These are phyloP conservation scores for Wallacemonas sp. DNA, from an alignment of 208 protist species.

Conservation along the genomic window DNA sequence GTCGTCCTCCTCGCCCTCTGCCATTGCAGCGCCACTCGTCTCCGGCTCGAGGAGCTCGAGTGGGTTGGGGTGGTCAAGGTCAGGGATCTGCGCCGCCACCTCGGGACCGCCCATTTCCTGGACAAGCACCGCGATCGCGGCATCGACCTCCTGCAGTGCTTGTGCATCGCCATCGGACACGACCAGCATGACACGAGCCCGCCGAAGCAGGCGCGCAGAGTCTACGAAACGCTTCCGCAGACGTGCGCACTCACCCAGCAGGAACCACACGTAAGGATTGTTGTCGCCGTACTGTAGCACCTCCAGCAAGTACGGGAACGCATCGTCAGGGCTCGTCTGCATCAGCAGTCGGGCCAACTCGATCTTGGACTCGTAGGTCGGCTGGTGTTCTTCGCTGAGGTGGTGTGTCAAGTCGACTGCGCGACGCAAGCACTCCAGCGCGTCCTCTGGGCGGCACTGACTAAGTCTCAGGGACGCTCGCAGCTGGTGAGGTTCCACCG, in stretches of 20 bases:
- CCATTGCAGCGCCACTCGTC: slow-evolving; percentile 24
- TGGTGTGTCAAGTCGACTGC: slow-evolving; percentile 80
- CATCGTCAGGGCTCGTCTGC: slow-evolving; percentile 77
- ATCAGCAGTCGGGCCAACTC: slow-evolving; percentile 89
- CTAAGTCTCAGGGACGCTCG: slow-evolving; percentile 80
- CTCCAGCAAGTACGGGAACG: slow-evolving; percentile 78
- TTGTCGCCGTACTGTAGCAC: slow-evolving; percentile 89
- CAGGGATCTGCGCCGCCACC: slow-evolving; percentile 55
- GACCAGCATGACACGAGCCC: slow-evolving; percentile 82
- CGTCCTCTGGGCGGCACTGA: slow-evolving; percentile 70
- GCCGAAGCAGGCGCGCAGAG: slow-evolving; percentile 75
- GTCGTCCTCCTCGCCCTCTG: slow-evolving; percentile 32
- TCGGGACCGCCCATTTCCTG: slow-evolving; percentile 85
- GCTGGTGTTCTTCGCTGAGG: slow-evolving; percentile 85
- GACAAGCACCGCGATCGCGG: slow-evolving; percentile 74
- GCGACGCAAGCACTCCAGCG: slow-evolving; percentile 49
- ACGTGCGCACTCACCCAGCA: slow-evolving; percentile 85
- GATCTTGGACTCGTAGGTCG: slow-evolving; percentile 90
- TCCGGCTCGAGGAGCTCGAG: slow-evolving; percentile 79
- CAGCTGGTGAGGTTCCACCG: slow-evolving; percentile 84
- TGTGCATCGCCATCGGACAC: slow-evolving; percentile 47
- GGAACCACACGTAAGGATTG: slow-evolving; percentile 92
- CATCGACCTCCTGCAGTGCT: slow-evolving; percentile 74
- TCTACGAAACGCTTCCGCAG: slow-evolving; percentile 74
- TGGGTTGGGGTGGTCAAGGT: slow-evolving; percentile 83